Conservation (phyloP, 2,329 filamentous ascomycete genomes). For the Colletotrichum sp. region DNA sequence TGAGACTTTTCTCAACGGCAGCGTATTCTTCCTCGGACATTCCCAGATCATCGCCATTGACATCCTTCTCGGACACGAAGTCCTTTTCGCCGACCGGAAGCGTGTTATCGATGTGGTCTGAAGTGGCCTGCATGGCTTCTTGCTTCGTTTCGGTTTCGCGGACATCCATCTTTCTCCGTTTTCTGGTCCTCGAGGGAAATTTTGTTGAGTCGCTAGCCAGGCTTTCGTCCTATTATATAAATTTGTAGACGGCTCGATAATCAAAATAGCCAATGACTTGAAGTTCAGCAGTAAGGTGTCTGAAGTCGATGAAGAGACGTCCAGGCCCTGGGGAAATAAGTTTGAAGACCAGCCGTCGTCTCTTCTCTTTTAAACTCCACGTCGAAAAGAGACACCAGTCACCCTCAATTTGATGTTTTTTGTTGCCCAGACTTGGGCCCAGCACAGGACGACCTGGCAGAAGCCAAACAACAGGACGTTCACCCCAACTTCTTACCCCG, state of each 20-base stretch:
- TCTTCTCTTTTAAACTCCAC: neutral
- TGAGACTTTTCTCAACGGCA: slow-evolving; percentile 1
- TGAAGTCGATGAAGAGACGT: neutral
- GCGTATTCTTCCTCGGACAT: neutral
- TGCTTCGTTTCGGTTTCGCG: neutral
- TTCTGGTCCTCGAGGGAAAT: neutral
- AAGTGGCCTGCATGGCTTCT: neutral
- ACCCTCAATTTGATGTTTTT: neutral
- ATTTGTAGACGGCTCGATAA: neutral
- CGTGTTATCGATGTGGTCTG: neutral
- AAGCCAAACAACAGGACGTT: neutral
- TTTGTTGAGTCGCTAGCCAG: no score
- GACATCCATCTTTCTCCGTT: neutral
- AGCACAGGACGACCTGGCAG: neutral
- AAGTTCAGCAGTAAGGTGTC: neutral
- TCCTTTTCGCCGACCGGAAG: neutral
- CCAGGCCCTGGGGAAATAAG: neutral
- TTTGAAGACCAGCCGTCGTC: no score
- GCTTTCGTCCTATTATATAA: no score
- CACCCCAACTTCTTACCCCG: neutral
- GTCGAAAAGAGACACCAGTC: neutral
- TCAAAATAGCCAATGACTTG: neutral
- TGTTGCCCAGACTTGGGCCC: neutral
- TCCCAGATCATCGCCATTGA: neutral
- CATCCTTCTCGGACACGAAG: neutral